These are phyloP conservation scores for Medicago ruthenica DNA, from an alignment of 306 rosid species.

Conservation along the genomic window DNA sequence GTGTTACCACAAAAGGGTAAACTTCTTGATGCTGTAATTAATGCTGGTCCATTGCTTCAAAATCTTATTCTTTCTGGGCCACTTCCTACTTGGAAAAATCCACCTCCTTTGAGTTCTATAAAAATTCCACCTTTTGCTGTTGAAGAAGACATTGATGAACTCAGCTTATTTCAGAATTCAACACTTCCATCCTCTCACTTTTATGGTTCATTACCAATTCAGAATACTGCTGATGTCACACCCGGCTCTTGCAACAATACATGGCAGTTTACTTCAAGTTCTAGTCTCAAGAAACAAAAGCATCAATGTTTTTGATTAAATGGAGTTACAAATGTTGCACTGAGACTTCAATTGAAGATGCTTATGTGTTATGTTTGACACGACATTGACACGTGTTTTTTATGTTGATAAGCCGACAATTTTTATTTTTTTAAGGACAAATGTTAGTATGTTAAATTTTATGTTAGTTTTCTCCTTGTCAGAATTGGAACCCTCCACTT, in stretches of 20 bases:
- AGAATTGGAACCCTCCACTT: too few relatives aligned
- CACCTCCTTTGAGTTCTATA: slow-evolving; percentile 66
- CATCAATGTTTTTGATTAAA: slow-evolving; percentile 42
- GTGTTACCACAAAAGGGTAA: slow-evolving; percentile 69
- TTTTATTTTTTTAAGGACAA: too few relatives aligned
- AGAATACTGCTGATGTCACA: slow-evolving; percentile 48
- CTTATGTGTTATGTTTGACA: too few relatives aligned
- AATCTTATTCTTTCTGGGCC: slow-evolving; percentile 69
- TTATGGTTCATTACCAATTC: slow-evolving; percentile 29
- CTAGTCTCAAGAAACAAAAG: slow-evolving; percentile 50
- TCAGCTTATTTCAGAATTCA: slow-evolving; percentile 22
- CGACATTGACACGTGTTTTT: too few relatives aligned
- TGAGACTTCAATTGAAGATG: too few relatives aligned
- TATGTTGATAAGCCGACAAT: too few relatives aligned
- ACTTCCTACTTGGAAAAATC: slow-evolving; percentile 77
- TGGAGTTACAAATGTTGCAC: too few relatives aligned
- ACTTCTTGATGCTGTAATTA: slow-evolving; percentile 64
- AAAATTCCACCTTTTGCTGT: slow-evolving; percentile 55
- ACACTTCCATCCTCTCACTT: not conserved
- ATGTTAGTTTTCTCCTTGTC: too few relatives aligned
- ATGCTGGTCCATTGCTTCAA: slow-evolving; percentile 75
- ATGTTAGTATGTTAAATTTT: too few relatives aligned
- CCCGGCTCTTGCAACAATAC: slow-evolving; percentile 34
- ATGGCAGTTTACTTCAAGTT: slow-evolving; percentile 30
- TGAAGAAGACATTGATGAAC: slow-evolving; percentile 42